Evolutionary conservation across 805 yeast genomes (phyloP).

Genomic region (Yamadazyma paraphyllophila): DNA sequence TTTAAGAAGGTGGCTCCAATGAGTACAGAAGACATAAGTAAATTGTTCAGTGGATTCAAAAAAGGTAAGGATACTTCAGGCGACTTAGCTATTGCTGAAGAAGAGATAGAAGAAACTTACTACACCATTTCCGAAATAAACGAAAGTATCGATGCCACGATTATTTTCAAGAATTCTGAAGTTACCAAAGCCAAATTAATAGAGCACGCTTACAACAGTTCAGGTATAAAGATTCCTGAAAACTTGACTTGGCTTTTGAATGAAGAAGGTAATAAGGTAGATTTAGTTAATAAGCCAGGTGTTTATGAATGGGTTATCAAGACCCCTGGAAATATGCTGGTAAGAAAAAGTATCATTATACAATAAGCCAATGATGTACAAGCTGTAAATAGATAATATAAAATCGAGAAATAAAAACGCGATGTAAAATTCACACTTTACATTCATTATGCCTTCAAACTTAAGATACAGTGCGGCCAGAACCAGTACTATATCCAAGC

Average conservation of each 20-base stretch:
- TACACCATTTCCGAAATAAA: constrained; percentile 33
- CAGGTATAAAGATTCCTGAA: constrained; percentile 33
- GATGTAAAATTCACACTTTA: constrained; percentile 8
- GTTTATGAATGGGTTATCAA: constrained; percentile 26
- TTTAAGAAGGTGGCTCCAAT: constrained; percentile 19
- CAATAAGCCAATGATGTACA: constrained; percentile 1
- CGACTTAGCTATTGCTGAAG: constrained; percentile 8
- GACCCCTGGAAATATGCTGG: constrained; percentile 24
- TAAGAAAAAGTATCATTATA: constrained; percentile 2
- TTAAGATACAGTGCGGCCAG: constrained; percentile 39
- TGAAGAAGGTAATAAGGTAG: neutral
- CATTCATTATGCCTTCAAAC: constrained; percentile 17
- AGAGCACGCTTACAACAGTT: constrained; percentile 22
- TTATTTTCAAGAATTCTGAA: constrained; percentile 10
- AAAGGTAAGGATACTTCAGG: neutral
- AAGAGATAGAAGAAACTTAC: constrained; percentile 10
- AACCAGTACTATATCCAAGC: constrained; percentile 31
- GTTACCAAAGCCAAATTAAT: constrained; percentile 25
- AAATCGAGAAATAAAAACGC: constrained; percentile 1
- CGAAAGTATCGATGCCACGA: constrained; percentile 25
- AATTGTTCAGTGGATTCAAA: constrained; percentile 32
- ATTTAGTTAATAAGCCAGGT: constrained; percentile 24
- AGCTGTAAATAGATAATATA: constrained; percentile 6
- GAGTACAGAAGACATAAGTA: constrained; percentile 39
- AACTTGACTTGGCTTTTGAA: constrained; percentile 19